Conservation (phyloP, 257 asterid species). For the Capsicum chinense region DNA sequence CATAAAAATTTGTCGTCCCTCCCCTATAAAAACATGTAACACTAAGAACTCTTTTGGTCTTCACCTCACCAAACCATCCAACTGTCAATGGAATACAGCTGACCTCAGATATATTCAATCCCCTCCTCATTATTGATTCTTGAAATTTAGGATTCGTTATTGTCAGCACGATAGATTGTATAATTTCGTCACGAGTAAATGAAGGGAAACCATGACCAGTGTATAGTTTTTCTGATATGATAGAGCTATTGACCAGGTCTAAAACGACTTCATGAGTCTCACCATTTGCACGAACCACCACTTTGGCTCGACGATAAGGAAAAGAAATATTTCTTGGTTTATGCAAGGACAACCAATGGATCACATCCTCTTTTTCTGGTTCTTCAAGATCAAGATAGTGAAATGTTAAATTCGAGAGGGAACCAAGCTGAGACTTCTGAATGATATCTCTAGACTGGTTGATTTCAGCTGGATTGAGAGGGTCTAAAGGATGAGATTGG, state of each 20-base stretch:
- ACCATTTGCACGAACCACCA: constrained; percentile 46
- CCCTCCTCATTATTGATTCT: constrained; percentile 56
- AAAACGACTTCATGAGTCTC: constrained; percentile 53
- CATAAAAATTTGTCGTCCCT: constrained; percentile 66
- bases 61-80: constrained; percentile 74
- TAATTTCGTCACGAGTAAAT: constrained; percentile 52
- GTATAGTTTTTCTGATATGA: constrained; percentile 48
- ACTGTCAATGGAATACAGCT: constrained; percentile 14
- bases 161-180: constrained; percentile 50
- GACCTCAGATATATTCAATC: constrained; percentile 61
- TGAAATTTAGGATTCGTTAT: constrained; percentile 47
- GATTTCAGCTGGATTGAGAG: constrained; percentile 38
- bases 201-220: constrained; percentile 65
- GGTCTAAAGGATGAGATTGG: too few species aligned
- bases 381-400: constrained; percentile 66
- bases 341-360: constrained; percentile 47
- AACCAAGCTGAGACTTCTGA: constrained; percentile 41
- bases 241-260: constrained; percentile 42
- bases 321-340: neutral
- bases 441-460: constrained; percentile 39
- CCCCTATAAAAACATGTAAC: constrained; percentile 63
- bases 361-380: constrained; percentile 62
- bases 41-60: constrained; percentile 46
- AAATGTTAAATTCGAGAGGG: constrained; percentile 49
- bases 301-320: constrained; percentile 21